Percentiles rank a stretch among this genome's conserved stretches.
Conservation (phyloP, 129 eudicot species). For the Artemisia annua region DNA sequence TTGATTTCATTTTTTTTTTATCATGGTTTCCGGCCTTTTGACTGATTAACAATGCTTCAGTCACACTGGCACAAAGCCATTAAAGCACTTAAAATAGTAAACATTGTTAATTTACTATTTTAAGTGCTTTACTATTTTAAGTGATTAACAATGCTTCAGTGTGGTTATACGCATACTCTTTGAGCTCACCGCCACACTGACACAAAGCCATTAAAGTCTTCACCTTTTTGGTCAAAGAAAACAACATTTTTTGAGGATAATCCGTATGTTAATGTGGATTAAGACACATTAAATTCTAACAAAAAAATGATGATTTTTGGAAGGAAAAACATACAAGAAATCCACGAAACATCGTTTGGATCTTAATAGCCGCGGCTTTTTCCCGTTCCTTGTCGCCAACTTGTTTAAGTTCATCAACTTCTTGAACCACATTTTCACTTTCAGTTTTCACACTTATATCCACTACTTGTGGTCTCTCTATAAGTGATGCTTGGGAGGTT, state of each 20-base stretch:
- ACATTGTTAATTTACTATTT: too few species aligned
- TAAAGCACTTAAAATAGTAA: too few species aligned
- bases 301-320: background rate
- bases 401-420: slow-evolving; percentile 33
- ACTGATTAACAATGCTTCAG: too few species aligned
- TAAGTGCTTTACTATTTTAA: too few species aligned
- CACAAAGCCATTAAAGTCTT: background rate
- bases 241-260: too few species aligned
- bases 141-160: too few species aligned
- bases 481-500: slow-evolving; percentile 45
- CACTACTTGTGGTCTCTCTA: slow-evolving; percentile 28
- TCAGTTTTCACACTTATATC: slow-evolving; percentile 30
- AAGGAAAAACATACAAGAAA: slow-evolving; percentile 54
- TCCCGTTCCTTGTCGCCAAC: slow-evolving; percentile 32
- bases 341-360: slow-evolving; percentile 81
- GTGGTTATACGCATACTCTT: too few species aligned
- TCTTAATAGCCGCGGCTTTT: slow-evolving; percentile 59
- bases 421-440: slow-evolving; percentile 22
- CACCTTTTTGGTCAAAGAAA: background rate
- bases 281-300: background rate
- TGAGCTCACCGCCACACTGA: too few species aligned
- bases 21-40: too few species aligned
- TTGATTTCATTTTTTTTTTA: too few species aligned
- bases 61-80: background rate
- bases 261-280: slow-evolving; percentile 4